Base-by-base conservation (phyloP, 257 asterid genomes). In the Rubia yunnanensis region DNA sequence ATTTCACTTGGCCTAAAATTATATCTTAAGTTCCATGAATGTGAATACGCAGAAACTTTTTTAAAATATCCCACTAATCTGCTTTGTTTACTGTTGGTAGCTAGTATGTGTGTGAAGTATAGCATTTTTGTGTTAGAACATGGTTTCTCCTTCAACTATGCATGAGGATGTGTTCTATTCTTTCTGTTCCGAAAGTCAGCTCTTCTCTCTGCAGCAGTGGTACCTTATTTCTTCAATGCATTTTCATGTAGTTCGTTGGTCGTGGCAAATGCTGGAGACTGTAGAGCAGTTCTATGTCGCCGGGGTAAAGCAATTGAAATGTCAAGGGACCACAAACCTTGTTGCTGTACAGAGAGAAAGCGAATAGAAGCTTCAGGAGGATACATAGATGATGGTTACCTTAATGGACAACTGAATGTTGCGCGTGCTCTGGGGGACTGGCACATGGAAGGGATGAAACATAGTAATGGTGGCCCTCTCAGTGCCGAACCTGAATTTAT, bases 281-380 rank as follows among this genome's bases (percentile, higher is more conserved):
- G 97, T 75, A 74, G 99, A 74, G 99, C 99, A 15, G 97, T 94
- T 31, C 97, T 94, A 18, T 86, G 95, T 64, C 91, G 95, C 22
- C 83, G 92, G 39, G 99, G 97, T 49, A 87, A 89, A 76, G 99
- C 99, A 23, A 75, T 94, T 48, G 99, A 88, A 81, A 94, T 94
- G 99, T 94, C 99, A 11, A 82, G 95, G 68, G 99, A 94, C 71
- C 99, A 94, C 56, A 94, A 84, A 67, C 97, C 99, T 0, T 38
- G 73, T 27, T 84, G 89, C 80, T 60, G 73, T 36, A 76, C 72
- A 52, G 99, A 94, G 71, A 81, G 68, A 70, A 71, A 46, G 48
- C 96, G 96, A 3, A 90, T 94, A 64, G 99, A 94, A 81, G 95
- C 94, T 73, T 94, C 88, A 1, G 99, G 99, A 69, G 99, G 99